Evolutionary conservation across 2,329 filamentous ascomycete genomes (phyloP), one percentile per base, ranked within the genome.

Genomic region (Apiospora malaysiana): DNA sequence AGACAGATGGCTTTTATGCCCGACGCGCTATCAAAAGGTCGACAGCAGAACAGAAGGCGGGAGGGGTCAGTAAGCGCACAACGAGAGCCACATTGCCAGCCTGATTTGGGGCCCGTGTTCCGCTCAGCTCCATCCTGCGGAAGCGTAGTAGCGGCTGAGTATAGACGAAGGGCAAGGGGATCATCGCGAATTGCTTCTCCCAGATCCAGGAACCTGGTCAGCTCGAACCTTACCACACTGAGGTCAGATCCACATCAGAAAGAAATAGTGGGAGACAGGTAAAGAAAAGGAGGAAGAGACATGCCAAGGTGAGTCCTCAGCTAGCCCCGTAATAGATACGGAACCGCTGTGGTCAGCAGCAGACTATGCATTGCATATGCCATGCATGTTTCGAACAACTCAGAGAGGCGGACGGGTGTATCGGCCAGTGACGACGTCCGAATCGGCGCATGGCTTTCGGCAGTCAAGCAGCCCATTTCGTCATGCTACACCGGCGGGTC

Each of bases 361-460:
- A 59, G 51, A 59, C 25, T 37, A 18, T 32, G 27, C 27, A 37
- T 59, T 59, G 49, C 49, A 59, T 59, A 59, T 59, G 51, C 27
- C 25, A 59, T 59, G 51, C 27, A 59, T 59, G 51, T 37, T 59
- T 37, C 51, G 51, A 59, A 59, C 51, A 59, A 59, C 51, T 59
- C 51, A 59, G 8, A 37, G 27, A 32, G 21, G 51, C 27, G 27
- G 51, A 59, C 27, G 27, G 51, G 51, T 37, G 21, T 59, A 59
- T 59, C 27, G 27, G 25, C 51, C 51, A 59, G 51, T 59, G 51
- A 59, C 25, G 32, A 59, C 8, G 51, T 37, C 51, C 51, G 27
- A 37, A 21, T 59, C 51, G 51, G 27, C 51, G 51, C 27, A 27
- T 59, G 51, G 51, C 51, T 59, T 27, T 32, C 51, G 51, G 51